Base-by-base conservation (phyloP, 2,329 filamentous ascomycete genomes). In the Alternaria sp. region DNA sequence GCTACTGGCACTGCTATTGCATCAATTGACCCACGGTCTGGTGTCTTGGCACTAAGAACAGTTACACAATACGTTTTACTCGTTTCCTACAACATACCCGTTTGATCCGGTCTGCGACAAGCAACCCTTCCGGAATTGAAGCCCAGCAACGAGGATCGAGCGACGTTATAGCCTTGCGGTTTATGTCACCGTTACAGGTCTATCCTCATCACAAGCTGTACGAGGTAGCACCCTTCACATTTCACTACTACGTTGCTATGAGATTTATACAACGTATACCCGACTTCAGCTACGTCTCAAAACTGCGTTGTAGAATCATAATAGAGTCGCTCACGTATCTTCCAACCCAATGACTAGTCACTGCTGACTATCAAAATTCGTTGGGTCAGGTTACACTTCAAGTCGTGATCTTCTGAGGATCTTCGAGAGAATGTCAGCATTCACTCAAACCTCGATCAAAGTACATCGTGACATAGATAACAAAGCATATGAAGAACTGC, bases 151-250 rank as follows among this genome's bases (percentile, higher is more conserved):
- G 40, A 26, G 46, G 40, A 25, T 5, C 5, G 12, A 36, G 36
- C 17, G 7, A 46, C 13, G 25, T 40, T 12, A 26, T 13, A 10
- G 28, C n/a, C 26, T 52, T 25, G 25, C 59, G 12, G 8, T 57
- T 36, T n/a, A 36, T 19, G 15, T 57, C 15, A 46, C 28, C 12
- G 46, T 36, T 11, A 46, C 46, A 13, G 19, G 11, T 30, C 25
- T 9, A 19, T 36, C n/a, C 6, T 7, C 6, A 46, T 28, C 36
- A 51, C 36, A 13, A 51, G 43, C 15, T 10, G 36, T 50, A 57
- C 46, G 26, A 45, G 19, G 44, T 46, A 15, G 44, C 44, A 46
- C 44, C 44, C 19, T 46, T 46, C 44, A 46, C 44, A 46, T 46
- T 9, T 19, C 12, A 10, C 44, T 19, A 17, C 36, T 3, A 40